Base-by-base conservation (phyloP, 768 basidiomycete species). In the Russula lepida region DNA sequence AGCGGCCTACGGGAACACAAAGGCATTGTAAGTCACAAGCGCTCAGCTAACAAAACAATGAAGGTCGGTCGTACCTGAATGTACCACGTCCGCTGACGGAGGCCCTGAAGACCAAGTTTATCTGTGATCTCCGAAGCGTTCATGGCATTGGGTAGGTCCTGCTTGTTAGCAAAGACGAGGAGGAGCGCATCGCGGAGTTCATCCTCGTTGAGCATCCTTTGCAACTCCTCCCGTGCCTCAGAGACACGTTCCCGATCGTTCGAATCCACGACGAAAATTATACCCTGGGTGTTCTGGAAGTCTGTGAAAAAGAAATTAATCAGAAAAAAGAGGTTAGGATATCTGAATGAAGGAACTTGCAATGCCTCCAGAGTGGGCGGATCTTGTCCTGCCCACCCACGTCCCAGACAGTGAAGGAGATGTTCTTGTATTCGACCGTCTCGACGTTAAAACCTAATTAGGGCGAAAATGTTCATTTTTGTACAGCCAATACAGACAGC, bases 321-420 rank as follows among this genome's bases (percentile, higher is more conserved):
- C 52, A 68, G 62, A 59, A 60, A 49, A 46, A n/a, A 25, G 33
- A 54, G 35, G 64, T 54, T 54, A 60, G 66, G 63, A 65, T 55
- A 56, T 47, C 62, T 66, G 61, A 21, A 27, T 28, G 49, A n/a
- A n/a, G 25, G 67, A 57, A 85, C 93, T 72, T 71, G 97, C 97
- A 99, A 81, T 99, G 97, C 85, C 95, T 92, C 97, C 97, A 99
- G 69, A 98, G 85, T 68, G 95, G 95, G 70, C 95, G 87, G 76
- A 98, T 98, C 87, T 98, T 99, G 79, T 99, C 95, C 79, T 99
- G 95, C 70, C 95, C 97, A 84, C 97, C 97, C 66, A 99, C 97
- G 78, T 99, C 97, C 97, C 97, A 98, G 49, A 98, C 97, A 25
- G 95, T 99, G 85, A 99, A 99, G 27, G 94, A 97, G 67, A 98